Evolutionary conservation across 306 rosid species (phyloP), one percentile per base, ranked within the genome.

Genomic region (Elaeagnus macrophylla): DNA sequence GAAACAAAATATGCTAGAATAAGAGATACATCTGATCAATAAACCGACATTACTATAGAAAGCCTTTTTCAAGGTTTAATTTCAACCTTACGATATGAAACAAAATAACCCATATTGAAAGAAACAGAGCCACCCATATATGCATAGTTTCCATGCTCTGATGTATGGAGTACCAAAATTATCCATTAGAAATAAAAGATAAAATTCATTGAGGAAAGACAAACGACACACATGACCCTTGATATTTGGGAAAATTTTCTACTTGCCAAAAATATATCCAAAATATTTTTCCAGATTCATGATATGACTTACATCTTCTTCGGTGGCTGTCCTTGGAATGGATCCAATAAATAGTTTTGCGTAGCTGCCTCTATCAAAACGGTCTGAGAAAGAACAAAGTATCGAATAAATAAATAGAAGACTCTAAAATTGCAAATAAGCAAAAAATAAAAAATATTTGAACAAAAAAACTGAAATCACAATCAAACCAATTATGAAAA

Each of bases 261-360:
- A 42, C 7, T 9, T 3, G 8, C 7, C 1, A 45, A 18, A 51
- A 14, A 47, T 53, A 9, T 46, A 17, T 36, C 36, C 6, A 37
- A 15, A 6, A 15, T 35, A 40, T 17, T 43, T 20, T 8, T 12
- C 46, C 15, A 61, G 13, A 9, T 18, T 13, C 25, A 38, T 13
- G 37, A 20, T 38, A 42, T 35, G 38, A 65, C 81, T 77, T 64
- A 87, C 96, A 72, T 84, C 87, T 75, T 75, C 99, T 79, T 91
- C 99, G 6, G 77, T 77, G 53, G 89, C 87, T 16, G 89, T 82
- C 74, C 93, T 79, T 10, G 96, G 99, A 71, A 91, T 96, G 49
- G 95, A 87, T 60, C 96, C 96, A 53, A 84, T 85, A 66, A 91
- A 87, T 52, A 91, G 96, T 59, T 91, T 91, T 10, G 99, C 95